phyloP scores from a whole-genome alignment of 2,329 filamentous ascomycete species.

The Colletotrichum cuscutae region DNA sequence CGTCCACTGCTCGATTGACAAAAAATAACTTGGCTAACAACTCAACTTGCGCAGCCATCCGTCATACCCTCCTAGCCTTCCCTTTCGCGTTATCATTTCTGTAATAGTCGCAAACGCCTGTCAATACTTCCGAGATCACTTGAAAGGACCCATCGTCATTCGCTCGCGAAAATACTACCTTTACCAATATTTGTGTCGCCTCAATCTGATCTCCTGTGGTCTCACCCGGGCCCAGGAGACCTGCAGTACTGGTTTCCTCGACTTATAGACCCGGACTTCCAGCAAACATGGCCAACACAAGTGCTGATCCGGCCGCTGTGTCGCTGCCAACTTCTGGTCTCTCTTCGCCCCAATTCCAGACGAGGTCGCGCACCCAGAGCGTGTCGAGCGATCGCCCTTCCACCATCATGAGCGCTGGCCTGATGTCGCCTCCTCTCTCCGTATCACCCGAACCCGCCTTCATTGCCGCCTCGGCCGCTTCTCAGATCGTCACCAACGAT shows the following conservation, averaged over 20 bases:
- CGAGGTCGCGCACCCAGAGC: constrained; percentile 67
- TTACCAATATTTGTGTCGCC: constrained; percentile 27
- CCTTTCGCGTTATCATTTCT: constrained; percentile 32
- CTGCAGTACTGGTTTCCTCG: constrained; percentile 17
- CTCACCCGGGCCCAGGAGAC: constrained; percentile 30
- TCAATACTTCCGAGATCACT: constrained; percentile 13
- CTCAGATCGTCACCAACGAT: constrained; percentile 90
- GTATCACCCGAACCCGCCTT: constrained; percentile 85
- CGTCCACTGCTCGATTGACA: constrained; percentile 14
- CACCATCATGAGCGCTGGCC: constrained; percentile 63
- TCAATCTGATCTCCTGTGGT: constrained; percentile 34
- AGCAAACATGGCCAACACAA: constrained; percentile 33
- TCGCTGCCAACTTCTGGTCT: constrained; percentile 48
- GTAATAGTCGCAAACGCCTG: constrained; percentile 30
- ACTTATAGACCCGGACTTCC: constrained; percentile 16
- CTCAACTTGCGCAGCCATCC: constrained; percentile 32
- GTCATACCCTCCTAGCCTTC: constrained; percentile 16
- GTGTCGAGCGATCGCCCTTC: constrained; percentile 79
- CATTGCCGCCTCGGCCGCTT: constrained; percentile 87
- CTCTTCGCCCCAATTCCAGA: constrained; percentile 45
- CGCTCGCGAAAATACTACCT: constrained; percentile 21
- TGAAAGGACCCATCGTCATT: constrained; percentile 22
- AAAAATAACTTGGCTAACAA: constrained; percentile 24
- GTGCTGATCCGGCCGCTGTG: constrained; percentile 32
- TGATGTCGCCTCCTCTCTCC: constrained; percentile 73